A percentile compares a stretch with the other conserved stretches of the same genome.
These are phyloP conservation scores for Suillus alpinus DNA, from an alignment of 768 basidiomycete species.

Conservation along the genomic window DNA sequence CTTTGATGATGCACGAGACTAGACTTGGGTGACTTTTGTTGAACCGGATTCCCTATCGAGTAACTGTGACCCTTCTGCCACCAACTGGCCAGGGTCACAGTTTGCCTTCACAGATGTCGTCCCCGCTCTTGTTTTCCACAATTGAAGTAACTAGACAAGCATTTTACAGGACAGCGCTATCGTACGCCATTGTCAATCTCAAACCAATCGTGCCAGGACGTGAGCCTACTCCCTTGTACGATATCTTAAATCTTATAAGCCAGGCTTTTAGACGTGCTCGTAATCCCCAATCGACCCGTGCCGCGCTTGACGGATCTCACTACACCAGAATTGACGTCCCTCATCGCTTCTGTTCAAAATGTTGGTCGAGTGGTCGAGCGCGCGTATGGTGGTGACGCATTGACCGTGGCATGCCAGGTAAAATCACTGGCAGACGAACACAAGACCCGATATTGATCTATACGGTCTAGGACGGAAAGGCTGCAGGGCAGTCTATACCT, in stretches of 20 bases:
- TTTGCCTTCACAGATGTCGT: constrained; percentile 4
- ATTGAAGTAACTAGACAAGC: constrained; percentile 76
- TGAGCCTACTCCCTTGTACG: constrained; percentile 40
- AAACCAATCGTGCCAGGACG: constrained; percentile 94
- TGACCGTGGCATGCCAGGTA: constrained; percentile 92
- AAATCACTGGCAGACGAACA: constrained; percentile 5
- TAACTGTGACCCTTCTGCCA: not conserved
- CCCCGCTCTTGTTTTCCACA: constrained; percentile 64
- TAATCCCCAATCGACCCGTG: constrained; percentile 55
- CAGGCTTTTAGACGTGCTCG: constrained; percentile 49
- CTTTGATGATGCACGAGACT: constrained; percentile 1
- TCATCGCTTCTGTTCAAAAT: constrained; percentile 76
- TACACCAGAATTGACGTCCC: constrained; percentile 69
- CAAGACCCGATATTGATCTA: not conserved
- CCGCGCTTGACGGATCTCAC: constrained; percentile 53
- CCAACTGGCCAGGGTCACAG: not conserved
- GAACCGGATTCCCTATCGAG: constrained; percentile 2
- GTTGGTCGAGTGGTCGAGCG: constrained; percentile 80
- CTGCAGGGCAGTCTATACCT: constrained; percentile 67
- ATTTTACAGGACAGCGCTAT: constrained; percentile 66
- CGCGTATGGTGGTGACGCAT: constrained; percentile 76
- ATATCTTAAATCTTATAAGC: not conserved
- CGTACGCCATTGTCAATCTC: constrained; percentile 89
- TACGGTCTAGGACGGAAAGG: constrained; percentile 71
- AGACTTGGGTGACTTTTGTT: not conserved